Base-by-base conservation (phyloP, 225 moss, liverwort and hornwort genomes). In the Pseudoscleropodium purum region DNA sequence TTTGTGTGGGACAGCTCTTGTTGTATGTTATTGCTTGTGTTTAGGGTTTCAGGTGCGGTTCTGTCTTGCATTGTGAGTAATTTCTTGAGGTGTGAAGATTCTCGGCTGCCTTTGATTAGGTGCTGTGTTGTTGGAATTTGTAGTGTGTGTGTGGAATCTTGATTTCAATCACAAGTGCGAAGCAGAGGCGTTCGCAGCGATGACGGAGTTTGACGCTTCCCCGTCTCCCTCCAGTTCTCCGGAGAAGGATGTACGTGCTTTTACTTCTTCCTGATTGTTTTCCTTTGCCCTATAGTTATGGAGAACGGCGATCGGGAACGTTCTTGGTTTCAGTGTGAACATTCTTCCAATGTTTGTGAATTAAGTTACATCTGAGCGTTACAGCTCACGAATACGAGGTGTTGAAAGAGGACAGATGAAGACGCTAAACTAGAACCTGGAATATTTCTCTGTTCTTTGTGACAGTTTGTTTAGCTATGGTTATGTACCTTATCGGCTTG, bases 181-280 rank as follows among this genome's bases (percentile, higher is more conserved):
- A 47, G 77, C 39, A 13, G 52, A 27, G 82, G 68, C 18, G 69
- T 64, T 84, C 27, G 78, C 69, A 56, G 57, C 89, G 29, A 93
- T 93, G 93, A 88, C 91, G 15, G 90, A 93, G 56, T 84, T 84
- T 68, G 69, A 47, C 18, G 74, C 83, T 84, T 90, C 86, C 18
- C 86, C 80, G 61, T 60, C 88, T 66, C 79, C 88, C 62, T 90
- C 88, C 31, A 91, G 83, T 33, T 8, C 85, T 54, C 37, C 39
- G 80, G 86, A 88, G 68, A 86, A 86, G 82, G 86, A 83, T 80
- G 91, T 93, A 84, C 27, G 91, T 67, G 61, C 23, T 34, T 61
- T 45, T 45, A 9, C 30, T 47, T 23, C 16, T 60, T 37, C 51
- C 43, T 31, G 36, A 33, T 65, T 49, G 60, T 26, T 76, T 88